Evolutionary conservation across 352 stramenopile species (phyloP).

Genomic region (Pythium insidiosum): DNA sequence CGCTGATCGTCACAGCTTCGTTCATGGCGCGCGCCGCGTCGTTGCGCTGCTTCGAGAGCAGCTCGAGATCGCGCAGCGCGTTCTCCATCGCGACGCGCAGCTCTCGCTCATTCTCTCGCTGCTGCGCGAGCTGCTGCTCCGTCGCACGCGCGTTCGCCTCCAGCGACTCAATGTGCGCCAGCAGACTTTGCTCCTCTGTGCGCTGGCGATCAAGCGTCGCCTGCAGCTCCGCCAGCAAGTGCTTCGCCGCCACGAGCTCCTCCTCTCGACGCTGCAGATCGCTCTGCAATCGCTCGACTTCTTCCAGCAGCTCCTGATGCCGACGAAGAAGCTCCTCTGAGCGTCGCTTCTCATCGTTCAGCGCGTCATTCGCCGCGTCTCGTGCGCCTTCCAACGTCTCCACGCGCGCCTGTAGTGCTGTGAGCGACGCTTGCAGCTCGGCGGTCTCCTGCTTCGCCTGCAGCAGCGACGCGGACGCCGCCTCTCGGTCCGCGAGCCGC

Average conservation of each 20-base stretch:
- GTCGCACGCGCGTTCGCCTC: slow-evolving; percentile 22
- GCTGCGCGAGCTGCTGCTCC: slow-evolving; percentile 30
- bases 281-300: slow-evolving; percentile 24
- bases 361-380: slow-evolving; percentile 14
- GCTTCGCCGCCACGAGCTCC: slow-evolving; percentile 40
- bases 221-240: slow-evolving; percentile 45
- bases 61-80: slow-evolving; percentile 49
- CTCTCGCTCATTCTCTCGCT: slow-evolving; percentile 34
- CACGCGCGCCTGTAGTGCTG: slow-evolving; percentile 18
- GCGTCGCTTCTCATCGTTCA: slow-evolving; percentile 26
- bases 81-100: slow-evolving; percentile 61
- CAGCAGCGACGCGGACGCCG: slow-evolving; percentile 28
- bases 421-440: slow-evolving; percentile 22
- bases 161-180: slow-evolving; percentile 17
- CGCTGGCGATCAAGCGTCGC: slow-evolving; percentile 26
- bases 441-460: slow-evolving; percentile 34
- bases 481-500: slow-evolving; percentile 19
- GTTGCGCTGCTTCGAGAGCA: slow-evolving; percentile 63
- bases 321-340: slow-evolving; percentile 23
- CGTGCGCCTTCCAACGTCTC: slow-evolving; percentile 3
- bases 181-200: slow-evolving; percentile 15
- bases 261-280: slow-evolving; percentile 29
- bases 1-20: slow-evolving; percentile 76
- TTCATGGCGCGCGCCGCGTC: slow-evolving; percentile 78
- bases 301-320: slow-evolving; percentile 23